phyloP scores from a whole-genome alignment of 1,139 yeast genomes.

The Lodderomyces pseudojiufengensis region DNA sequence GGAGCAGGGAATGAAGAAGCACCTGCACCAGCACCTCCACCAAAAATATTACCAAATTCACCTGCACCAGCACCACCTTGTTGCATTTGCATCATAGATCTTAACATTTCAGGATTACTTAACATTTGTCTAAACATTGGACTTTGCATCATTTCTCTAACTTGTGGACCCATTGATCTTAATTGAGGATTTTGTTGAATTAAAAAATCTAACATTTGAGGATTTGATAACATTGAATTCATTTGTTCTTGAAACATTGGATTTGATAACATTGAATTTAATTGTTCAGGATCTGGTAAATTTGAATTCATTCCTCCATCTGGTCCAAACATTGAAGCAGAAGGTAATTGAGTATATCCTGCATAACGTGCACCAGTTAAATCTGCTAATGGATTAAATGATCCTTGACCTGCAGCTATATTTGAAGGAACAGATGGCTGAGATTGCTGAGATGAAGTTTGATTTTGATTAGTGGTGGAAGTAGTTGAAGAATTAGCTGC shows the following conservation, averaged over 20 bases:
- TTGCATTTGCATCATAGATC: constrained; percentile 77
- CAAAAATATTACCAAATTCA: constrained; percentile 9
- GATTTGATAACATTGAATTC: constrained; percentile 73
- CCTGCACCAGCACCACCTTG: constrained; percentile 46
- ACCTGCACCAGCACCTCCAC: constrained; percentile 15
- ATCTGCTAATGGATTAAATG: constrained; percentile 87
- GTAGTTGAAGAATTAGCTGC: constrained; percentile 16
- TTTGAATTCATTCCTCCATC: constrained; percentile 81
- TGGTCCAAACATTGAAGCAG: constrained; percentile 88
- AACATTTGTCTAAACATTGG: constrained; percentile 84
- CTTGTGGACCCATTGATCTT: constrained; percentile 86
- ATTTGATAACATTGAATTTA: constrained; percentile 69
- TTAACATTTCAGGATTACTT: constrained; percentile 79
- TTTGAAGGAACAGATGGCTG: constrained; percentile 59
- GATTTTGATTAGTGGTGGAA: constrained; percentile 3
- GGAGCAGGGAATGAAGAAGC: constrained; percentile 54
- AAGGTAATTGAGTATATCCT: constrained; percentile 84
- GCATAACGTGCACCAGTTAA: constrained; percentile 95
- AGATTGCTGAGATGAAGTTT: constrained; percentile 6
- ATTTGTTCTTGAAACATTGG: constrained; percentile 80
- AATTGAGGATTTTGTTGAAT: constrained; percentile 82
- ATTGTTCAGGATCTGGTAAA: constrained; percentile 71
- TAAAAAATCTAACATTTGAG: constrained; percentile 79
- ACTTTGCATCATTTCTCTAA: constrained; percentile 78
- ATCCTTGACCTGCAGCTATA: constrained; percentile 83